A percentile compares a stretch with the other conserved stretches of the same genome.
phyloP scores from a whole-genome alignment of 1,139 yeast species.

The Meyerozyma smithsonii region DNA sequence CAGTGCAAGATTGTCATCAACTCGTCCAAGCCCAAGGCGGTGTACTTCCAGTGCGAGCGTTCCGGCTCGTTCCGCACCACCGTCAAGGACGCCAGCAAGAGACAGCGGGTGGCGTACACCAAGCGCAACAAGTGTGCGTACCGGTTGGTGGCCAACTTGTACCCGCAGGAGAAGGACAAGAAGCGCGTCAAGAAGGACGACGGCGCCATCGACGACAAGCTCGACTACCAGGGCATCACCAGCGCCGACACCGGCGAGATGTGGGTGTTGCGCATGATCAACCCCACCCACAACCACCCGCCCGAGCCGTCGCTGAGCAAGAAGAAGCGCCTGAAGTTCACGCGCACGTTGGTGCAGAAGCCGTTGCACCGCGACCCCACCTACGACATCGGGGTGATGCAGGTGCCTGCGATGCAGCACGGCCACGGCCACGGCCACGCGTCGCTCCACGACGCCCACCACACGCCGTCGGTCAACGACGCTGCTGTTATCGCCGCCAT shows the following conservation, averaged over 20 bases:
- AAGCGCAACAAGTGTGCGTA: conserved; percentile 48
- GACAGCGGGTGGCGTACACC: conserved; percentile 50
- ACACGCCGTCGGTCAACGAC: conserved; percentile 36
- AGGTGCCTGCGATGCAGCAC: conserved; percentile 17
- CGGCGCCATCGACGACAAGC: conserved; percentile 22
- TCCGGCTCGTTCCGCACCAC: conserved; percentile 47
- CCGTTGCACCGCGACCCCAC: conserved; percentile 33
- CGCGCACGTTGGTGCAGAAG: conserved; percentile 43
- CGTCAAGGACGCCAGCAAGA: conserved; percentile 42
- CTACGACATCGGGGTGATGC: conserved; percentile 11
- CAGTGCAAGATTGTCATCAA: conserved; percentile 46
- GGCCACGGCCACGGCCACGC: conserved; percentile 17
- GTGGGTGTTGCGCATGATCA: conserved; percentile 49
- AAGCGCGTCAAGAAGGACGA: conserved; percentile 22
- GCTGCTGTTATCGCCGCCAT: conserved; percentile 47
- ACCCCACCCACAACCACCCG: conserved; percentile 44
- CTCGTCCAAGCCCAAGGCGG: conserved; percentile 47
- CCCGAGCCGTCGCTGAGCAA: conserved; percentile 37
- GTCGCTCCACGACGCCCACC: conserved; percentile 22
- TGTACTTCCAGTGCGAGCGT: conserved; percentile 47
- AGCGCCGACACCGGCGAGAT: conserved; percentile 21
- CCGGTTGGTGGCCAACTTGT: conserved; percentile 44
- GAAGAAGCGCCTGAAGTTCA: conserved; percentile 36
- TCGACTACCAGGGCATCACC: conserved; percentile 11
- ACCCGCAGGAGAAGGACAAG: conserved; percentile 38